Evolutionary conservation across 495 filamentous ascomycete species (phyloP).

Genomic region (Penicillium verhagenii): DNA sequence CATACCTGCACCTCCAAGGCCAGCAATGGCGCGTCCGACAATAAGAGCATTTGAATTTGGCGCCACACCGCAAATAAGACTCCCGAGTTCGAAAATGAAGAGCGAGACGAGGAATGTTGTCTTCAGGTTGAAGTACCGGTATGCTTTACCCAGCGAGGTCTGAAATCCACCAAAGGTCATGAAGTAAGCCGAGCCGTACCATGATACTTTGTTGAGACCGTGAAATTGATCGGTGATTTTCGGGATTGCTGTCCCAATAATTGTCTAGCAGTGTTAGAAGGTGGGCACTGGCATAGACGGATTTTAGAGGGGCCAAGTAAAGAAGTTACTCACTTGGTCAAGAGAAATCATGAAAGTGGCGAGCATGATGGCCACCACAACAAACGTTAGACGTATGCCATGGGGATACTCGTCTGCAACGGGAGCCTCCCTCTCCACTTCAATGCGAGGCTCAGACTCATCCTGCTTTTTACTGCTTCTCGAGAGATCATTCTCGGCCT

Average conservation of each 20-base stretch:
- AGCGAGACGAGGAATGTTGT: conserved; percentile 58
- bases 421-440: too few species aligned
- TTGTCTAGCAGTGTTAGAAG: too few species aligned
- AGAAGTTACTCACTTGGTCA: too few species aligned
- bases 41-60: conserved; percentile 49
- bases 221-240: conserved; percentile 70
- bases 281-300: too few species aligned
- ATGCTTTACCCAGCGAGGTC: conserved; percentile 38
- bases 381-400: too few species aligned
- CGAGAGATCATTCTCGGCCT: too few species aligned
- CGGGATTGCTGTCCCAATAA: conserved; percentile 71
- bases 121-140: conserved; percentile 41
- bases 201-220: conserved; percentile 61
- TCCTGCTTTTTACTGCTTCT: too few species aligned
- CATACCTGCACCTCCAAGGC: conserved; percentile 50
- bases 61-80: conserved; percentile 21
- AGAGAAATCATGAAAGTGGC: too few species aligned
- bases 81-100: conserved; percentile 48
- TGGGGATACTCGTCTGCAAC: too few species aligned
- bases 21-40: conserved; percentile 69
- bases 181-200: conserved; percentile 65
- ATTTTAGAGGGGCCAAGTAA: too few species aligned
- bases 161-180: conserved; percentile 57
- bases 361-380: too few species aligned
- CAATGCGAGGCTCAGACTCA: too few species aligned